These are phyloP conservation scores for Colletotrichum cordylinicola DNA, from an alignment of 2,329 filamentous ascomycete genomes.

Conservation along the genomic window DNA sequence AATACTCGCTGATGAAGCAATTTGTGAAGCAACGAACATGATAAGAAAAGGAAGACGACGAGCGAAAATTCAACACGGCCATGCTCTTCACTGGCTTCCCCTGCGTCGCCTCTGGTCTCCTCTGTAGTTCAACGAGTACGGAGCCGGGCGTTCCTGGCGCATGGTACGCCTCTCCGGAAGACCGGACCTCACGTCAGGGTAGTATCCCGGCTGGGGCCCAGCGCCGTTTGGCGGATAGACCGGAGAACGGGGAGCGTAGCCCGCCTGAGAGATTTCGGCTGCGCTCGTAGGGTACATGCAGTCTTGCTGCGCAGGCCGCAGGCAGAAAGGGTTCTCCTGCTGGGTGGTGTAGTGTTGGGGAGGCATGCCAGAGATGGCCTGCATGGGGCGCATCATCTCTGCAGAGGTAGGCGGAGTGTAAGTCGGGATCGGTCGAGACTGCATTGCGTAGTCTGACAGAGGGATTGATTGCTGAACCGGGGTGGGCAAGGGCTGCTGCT, in stretches of 20 bases:
- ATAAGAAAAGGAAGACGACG: not conserved
- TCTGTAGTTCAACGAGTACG: constrained; percentile 14
- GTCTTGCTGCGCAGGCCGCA: not conserved
- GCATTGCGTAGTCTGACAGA: constrained; percentile 9
- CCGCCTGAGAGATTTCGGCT: constrained; percentile 8
- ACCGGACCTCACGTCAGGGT: constrained; percentile 5
- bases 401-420: constrained; percentile 11
- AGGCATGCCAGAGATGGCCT: not conserved
- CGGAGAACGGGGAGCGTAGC: constrained; percentile 14
- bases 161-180: constrained; percentile 14
- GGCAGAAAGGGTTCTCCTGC: constrained; percentile 10
- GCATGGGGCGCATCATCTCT: constrained; percentile 19
- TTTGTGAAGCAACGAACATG: not conserved
- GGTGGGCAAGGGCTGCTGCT: constrained; percentile 3
- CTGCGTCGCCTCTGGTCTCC: constrained; percentile 10
- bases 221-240: not conserved
- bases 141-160: constrained; percentile 13
- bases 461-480: constrained; percentile 2
- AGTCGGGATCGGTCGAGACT: constrained; percentile 6
- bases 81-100: constrained; percentile 1
- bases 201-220: not conserved
- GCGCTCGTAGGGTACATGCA: not conserved
- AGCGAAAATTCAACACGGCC: not conserved
- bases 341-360: constrained; percentile 15
- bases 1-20: not conserved